Base-by-base conservation (phyloP, 352 stramenopile genomes). In the Halophytophthora batemanensis region DNA sequence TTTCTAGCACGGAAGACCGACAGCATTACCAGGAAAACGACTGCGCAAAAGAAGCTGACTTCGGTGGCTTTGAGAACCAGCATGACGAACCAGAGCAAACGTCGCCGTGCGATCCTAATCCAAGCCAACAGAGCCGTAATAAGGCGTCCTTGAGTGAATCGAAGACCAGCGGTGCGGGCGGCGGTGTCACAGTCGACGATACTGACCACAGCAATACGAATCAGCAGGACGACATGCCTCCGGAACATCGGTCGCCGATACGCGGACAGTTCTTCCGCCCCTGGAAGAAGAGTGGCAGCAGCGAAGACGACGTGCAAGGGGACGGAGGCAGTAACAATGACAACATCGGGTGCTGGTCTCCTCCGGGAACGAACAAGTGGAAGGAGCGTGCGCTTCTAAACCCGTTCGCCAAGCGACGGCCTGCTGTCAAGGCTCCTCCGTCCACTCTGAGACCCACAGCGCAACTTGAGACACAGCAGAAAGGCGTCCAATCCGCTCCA, bases 331-430 rank as follows among this genome's bases (percentile, higher is more conserved):
- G 25, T 8, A 31, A 8, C 4, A 62, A 28, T 21, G 41, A 50
- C 14, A 38, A 38, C 17, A 57, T 40, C 44, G 52, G 36, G 42
- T n/a, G 37, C 11, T 67, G 59, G 59, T 56, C 59, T 2, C 54
- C 59, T n/a, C 42, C 47, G 18, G 13, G 48, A 5, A 64, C 54
- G 13, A 90, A 90, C 60, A 90, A 90, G 46, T 90, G 79, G 79
- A 86, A 83, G 56, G 68, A 69, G n/a, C 70, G 79, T 1, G 79
- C 79, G 11, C 57, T 90, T 12, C 55, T 80, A 17, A 82, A 90
- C 59, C 79, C 79, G 15, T 90, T 90, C 51, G 79, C 77, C 29
- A 86, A 82, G 52, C 61, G 69, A 11, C 74, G 75, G 49, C 13
- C 41, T 1, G 23, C 42, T 39, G 17, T 31, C 12, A 70, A 39